A percentile compares a stretch with the other conserved stretches of the same genome.
These are phyloP conservation scores for Acer saccharum DNA, from an alignment of 345 rosid species.

Conservation along the genomic window DNA sequence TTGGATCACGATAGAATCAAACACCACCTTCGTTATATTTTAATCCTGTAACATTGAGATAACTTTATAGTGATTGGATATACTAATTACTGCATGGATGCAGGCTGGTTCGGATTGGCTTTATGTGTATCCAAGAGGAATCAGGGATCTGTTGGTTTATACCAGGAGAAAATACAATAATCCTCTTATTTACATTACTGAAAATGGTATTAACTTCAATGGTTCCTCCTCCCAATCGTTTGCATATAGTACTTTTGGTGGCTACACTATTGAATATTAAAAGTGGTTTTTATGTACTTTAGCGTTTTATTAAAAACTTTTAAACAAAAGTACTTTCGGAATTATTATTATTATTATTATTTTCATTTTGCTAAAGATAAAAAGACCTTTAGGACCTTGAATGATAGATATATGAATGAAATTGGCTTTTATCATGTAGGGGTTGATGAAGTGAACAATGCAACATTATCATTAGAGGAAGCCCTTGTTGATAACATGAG, in stretches of 20 bases:
- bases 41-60: too few relatives aligned
- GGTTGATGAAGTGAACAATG: conserved; percentile 33
- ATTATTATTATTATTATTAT: too few relatives aligned
- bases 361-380: not conserved
- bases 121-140: conserved; percentile 32
- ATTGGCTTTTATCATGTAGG: conserved; percentile 22
- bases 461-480: conserved; percentile 28
- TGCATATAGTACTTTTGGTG: too few relatives aligned
- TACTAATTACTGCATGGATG: not conserved
- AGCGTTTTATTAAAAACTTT: too few relatives aligned
- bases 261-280: too few relatives aligned
- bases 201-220: conserved; percentile 33
- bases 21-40: too few relatives aligned
- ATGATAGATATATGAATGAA: too few relatives aligned
- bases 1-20: too few relatives aligned
- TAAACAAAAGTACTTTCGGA: not conserved
- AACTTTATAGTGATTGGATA: too few relatives aligned
- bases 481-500: conserved; percentile 37
- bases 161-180: conserved; percentile 32
- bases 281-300: too few relatives aligned
- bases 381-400: too few relatives aligned
- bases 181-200: conserved; percentile 47
- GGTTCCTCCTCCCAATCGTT: too few relatives aligned
- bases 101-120: conserved; percentile 35
- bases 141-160: conserved; percentile 24